Conservation (phyloP, 2,329 filamentous ascomycete genomes). For the Alternaria dauci region DNA sequence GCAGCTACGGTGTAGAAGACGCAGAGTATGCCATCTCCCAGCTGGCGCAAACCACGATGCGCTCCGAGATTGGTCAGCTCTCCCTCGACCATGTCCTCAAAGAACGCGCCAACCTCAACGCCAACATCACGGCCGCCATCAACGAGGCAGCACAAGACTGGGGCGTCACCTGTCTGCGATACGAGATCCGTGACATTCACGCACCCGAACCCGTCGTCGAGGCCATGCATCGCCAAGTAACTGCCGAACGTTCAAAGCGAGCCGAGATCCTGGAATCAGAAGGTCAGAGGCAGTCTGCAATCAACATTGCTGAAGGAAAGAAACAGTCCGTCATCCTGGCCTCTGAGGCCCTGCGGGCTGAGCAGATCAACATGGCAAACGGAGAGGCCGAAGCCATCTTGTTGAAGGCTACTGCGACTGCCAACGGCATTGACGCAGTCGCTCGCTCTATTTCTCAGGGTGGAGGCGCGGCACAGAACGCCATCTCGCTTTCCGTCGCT, state of each 20-base stretch:
- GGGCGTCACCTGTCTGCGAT: conserved; percentile 94
- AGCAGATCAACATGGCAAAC: conserved; percentile 90
- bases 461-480: conserved; percentile 77
- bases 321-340: conserved; percentile 98
- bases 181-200: conserved; percentile 98
- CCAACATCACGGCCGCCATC: conserved; percentile 98
- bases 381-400: conserved; percentile 95
- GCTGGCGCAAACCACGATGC: conserved; percentile 98
- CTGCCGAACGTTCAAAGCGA: conserved; percentile 94
- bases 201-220: conserved; percentile 91
- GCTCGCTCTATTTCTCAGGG: conserved; percentile 78
- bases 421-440: conserved; percentile 86
- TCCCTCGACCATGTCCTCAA: conserved; percentile 97
- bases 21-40: conserved; percentile 99
- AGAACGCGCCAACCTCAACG: conserved; percentile 94
- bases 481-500: conserved; percentile 86
- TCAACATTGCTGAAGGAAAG: conserved; percentile 97
- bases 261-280: conserved; percentile 98
- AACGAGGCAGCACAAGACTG: conserved; percentile 97
- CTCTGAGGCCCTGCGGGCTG: conserved; percentile 86
- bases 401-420: conserved; percentile 85
- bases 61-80: conserved; percentile 95
- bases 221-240: conserved; percentile 98
- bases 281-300: conserved; percentile 94
- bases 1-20: conserved; percentile 95